A percentile compares a stretch with the other conserved stretches of the same genome.
phyloP scores from a whole-genome alignment of 306 rosid species.

The Oemleria cerasiformis region DNA sequence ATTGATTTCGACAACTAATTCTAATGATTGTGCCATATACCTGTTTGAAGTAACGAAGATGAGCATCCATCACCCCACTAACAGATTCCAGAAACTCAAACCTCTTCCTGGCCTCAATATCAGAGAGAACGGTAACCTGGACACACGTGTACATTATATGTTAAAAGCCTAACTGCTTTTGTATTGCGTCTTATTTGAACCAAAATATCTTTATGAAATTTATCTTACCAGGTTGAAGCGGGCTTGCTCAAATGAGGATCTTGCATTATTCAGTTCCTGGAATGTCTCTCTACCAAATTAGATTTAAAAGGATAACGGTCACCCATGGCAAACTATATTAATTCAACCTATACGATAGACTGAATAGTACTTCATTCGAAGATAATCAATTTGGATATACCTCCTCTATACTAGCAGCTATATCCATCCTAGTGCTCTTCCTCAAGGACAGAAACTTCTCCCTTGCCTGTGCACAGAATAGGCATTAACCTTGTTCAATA shows the following conservation, averaged over 20 bases:
- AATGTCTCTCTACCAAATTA: slow-evolving; percentile 63
- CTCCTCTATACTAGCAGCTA: slow-evolving; percentile 63
- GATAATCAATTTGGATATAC: slow-evolving; percentile 34
- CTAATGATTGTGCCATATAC: slow-evolving; percentile 30
- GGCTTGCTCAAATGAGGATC: slow-evolving; percentile 70
- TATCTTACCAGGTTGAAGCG: slow-evolving; percentile 77
- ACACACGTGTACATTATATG: slow-evolving; percentile 16
- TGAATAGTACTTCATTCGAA: slow-evolving; percentile 3
- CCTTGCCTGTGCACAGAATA: slow-evolving; percentile 65
- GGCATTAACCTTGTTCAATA: slow-evolving; percentile 9
- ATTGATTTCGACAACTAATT: not conserved
- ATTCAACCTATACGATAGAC: slow-evolving; percentile 15
- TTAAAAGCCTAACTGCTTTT: slow-evolving; percentile 26
- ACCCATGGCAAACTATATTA: slow-evolving; percentile 35
- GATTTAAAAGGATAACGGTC: slow-evolving; percentile 44
- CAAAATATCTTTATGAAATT: slow-evolving; percentile 8
- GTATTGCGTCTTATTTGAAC: slow-evolving; percentile 19
- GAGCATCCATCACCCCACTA: slow-evolving; percentile 77
- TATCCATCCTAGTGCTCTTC: slow-evolving; percentile 71
- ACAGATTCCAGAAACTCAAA: slow-evolving; percentile 73
- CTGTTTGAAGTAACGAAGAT: slow-evolving; percentile 83
- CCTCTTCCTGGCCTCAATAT: slow-evolving; percentile 63
- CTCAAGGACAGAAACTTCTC: slow-evolving; percentile 72
- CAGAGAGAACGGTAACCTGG: slow-evolving; percentile 61
- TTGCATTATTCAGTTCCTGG: slow-evolving; percentile 73